Base-by-base conservation (phyloP, 2,329 filamentous ascomycete species). In the Aspergillus caelatus region DNA sequence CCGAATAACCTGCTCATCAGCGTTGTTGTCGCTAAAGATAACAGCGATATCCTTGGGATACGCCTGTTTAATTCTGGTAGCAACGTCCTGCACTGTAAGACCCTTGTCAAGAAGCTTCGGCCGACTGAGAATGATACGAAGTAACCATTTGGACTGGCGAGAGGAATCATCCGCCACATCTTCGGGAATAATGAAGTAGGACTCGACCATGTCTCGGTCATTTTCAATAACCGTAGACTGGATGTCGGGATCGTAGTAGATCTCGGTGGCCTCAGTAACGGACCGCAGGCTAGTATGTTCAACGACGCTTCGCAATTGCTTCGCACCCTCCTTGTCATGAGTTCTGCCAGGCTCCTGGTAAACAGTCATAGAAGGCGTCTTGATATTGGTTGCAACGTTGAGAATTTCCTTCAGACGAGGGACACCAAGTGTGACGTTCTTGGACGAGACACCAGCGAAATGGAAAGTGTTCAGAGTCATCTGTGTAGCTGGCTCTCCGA, bases 401-500 rank as follows among this genome's bases (percentile, higher is more conserved):
- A 99, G 86, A 88, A 99, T 99, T 83, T 99, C 95, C 86, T 99
- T 99, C 57, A 99, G 88, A 89, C 95, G 94, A 50, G 95, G 95
- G 50, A 99, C 95, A 93, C 95, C 95, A 56, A 99, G 89, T 0
- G 95, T 99, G 61, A 99, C 94, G 85, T 99, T 99, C 90, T 99
- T 99, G 28, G 94, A 97, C 43, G 96, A 97, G 65, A 99, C 93
- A 97, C 95, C 95, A 79, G 95, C 94, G 79, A 99, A 99, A 85
- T 99, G 95, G 91, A 99, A 99, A 28, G 95, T 99, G 83, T 99
- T 99, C 65, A 99, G 83, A 1, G 95, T 99, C 95, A 99, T 99
- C 84, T 99, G 95, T 1, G 95, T 99, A 26, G 95, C 96, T 46
- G 95, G 95, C 80, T 99, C 95, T 82, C 95, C 95, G 76, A 99